Percentiles rank a stretch among this genome's conserved stretches.
Evolutionary conservation across 345 rosid genomes (phyloP).

Genomic region (Turritis glabra): DNA sequence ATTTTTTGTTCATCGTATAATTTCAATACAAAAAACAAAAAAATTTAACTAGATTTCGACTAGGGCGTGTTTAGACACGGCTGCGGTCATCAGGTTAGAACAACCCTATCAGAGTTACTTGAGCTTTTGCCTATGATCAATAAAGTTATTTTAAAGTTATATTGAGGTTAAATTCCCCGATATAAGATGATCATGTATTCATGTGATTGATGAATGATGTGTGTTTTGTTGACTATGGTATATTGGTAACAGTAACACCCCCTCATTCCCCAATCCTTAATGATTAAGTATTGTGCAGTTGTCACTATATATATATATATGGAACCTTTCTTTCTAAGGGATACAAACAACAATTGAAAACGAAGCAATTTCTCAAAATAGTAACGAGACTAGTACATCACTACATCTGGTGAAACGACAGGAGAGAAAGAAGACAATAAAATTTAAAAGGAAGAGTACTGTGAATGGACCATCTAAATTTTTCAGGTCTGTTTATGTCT

Average conservation of each 20-base stretch:
- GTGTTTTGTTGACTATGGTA: neutral
- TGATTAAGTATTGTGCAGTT: slow-evolving; percentile 8
- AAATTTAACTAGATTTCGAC: too few species aligned
- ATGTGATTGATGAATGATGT: neutral
- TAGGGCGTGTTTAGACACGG: too few species aligned
- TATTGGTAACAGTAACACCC: neutral
- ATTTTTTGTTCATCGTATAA: too few species aligned
- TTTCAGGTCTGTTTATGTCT: slow-evolving; percentile 32
- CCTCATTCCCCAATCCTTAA: neutral
- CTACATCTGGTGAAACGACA: slow-evolving; percentile 31
- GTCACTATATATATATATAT: neutral
- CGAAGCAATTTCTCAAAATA: slow-evolving; percentile 17
- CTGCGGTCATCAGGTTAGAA: too few species aligned
- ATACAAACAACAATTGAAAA: neutral
- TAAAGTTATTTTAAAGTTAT: neutral
- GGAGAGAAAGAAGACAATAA: slow-evolving; percentile 26
- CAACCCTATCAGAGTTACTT: too few species aligned
- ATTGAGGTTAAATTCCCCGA: neutral
- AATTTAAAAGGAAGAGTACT: slow-evolving; percentile 9
- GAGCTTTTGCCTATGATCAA: too few species aligned
- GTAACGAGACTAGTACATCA: neutral
- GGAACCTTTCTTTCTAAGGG: neutral
- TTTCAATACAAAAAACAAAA: too few species aligned
- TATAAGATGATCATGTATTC: neutral
- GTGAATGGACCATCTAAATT: slow-evolving; percentile 27